Base-by-base conservation (phyloP, 495 filamentous ascomycete genomes). In the Darksidea phi region DNA sequence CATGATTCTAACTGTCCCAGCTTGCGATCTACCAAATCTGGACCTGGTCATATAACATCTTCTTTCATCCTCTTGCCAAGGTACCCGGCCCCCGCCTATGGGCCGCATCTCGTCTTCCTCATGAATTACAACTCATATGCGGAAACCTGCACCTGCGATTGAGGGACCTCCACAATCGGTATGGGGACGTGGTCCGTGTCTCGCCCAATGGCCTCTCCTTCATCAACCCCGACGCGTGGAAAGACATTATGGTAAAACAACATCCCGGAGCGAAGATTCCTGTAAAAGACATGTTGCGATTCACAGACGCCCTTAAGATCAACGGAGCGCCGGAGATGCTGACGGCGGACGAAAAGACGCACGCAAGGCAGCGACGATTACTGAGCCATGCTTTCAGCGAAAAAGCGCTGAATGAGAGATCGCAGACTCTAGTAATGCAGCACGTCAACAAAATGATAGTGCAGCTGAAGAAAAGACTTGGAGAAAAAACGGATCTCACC, bases 41-140 rank as follows among this genome's bases (percentile, higher is more conserved):
- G n/a, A n/a, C n/a, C n/a, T n/a, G n/a, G n/a, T n/a, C n/a, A n/a
- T 78, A 80, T 56, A 73, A 76, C 45, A 64, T 73, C 32, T 78
- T 66, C 67, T 75, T 79, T 59, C 78, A 80, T 46, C 73, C 72
- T 1, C 66, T 79, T 4, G 43, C 47, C 8, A 49, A 48, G 13
- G 79, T 72, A 53, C 76, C 71, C 1, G 78, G 75, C 5, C 78
- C 74, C 6, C 71, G 64, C 18, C 63, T 75, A 0, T 73, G 72
- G 6, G 75, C 73, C n/a, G 43, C 45, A 1, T 26, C 45, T 3
- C 20, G 46, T 4, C 20, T 64, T 15, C 10, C 42, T 8, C 24
- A 42, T 73, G 46, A 56, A 24, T 65, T 64, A 11, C 41, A 53
- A 42, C 24, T 53, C 15, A 32, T 37, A 37, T 36, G 36, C 2